Evolutionary conservation across 306 rosid species (phyloP), one percentile per base, ranked within the genome.

Genomic region (Castanea crenata): DNA sequence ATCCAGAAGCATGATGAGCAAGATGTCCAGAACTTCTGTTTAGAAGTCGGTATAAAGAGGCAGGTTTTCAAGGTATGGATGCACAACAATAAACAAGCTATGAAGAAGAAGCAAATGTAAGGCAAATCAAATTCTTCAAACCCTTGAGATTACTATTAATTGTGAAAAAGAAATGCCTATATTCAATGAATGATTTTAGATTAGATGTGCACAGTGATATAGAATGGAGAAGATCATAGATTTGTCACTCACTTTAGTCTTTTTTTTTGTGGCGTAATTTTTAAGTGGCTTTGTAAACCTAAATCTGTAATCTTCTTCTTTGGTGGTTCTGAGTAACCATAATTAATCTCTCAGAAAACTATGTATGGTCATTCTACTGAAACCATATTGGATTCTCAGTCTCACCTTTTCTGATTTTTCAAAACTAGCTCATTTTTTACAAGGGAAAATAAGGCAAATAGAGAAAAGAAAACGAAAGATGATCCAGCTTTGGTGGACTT

Each of bases 11-110:
- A 90, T 1, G 97, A 96, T 69, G 98, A 96, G 18, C 87, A 91
- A 20, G 93, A 91, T 57, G 91, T 96, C 58, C 96, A 91, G 25
- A 90, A 88, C 70, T 93, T 96, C 86, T 96, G 98, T 76, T 71
- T 91, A 20, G 93, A 91, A 38, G 78, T 87, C 6, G 97, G 94
- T 6, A 84, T 96, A 51, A 90, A 84, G 74, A 86, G 92, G 68
- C 90, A 90, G 59, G 96, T 90, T 79, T 91, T 96, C 84, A 96
- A 93, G 90, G 98, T 96, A 31, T 96, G 98, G 98, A 96, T 96
- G 98, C 99, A 96, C 77, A 96, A 96, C 73, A 95, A 95, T 83
- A 93, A 93, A 77, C 97, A 90, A 83, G 89, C 87, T 65, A 89
- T 86, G 76, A 95, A 89, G 89, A 94, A 93, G 82, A 87, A 91